These are phyloP conservation scores for Ogataea saltuana DNA, from an alignment of 805 yeast species.

Conservation along the genomic window DNA sequence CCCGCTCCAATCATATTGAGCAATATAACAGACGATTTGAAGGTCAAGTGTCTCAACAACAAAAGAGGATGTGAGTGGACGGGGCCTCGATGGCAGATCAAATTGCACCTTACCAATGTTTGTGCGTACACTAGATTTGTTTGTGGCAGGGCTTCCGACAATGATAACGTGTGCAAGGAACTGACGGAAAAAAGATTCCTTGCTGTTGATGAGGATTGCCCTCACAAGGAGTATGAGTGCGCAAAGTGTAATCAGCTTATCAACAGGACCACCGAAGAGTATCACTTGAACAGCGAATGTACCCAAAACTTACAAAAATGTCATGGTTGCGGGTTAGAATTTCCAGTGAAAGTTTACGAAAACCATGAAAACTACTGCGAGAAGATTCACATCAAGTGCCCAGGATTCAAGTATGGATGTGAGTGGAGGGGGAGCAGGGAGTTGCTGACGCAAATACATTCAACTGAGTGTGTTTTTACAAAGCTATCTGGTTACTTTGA, in stretches of 20 bases:
- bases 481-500: conserved; percentile 32
- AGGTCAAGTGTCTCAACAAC: conserved; percentile 53
- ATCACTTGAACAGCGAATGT: conserved; percentile 44
- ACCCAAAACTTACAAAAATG: conserved; percentile 39
- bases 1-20: conserved; percentile 60
- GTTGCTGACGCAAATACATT: conserved; percentile 31
- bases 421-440: conserved; percentile 43
- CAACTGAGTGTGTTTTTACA: conserved; percentile 31
- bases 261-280: conserved; percentile 31
- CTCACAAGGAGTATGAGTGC: conserved; percentile 42
- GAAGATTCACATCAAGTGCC: conserved; percentile 44
- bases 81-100: conserved; percentile 60
- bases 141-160: conserved; percentile 32
- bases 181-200: conserved; percentile 25
- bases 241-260: conserved; percentile 37
- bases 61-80: conserved; percentile 56
- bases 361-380: conserved; percentile 46
- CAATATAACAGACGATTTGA: conserved; percentile 62
- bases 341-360: conserved; percentile 39
- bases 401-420: conserved; percentile 51
- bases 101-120: conserved; percentile 45
- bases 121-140: conserved; percentile 41
- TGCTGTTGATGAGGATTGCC: conserved; percentile 33
- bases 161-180: conserved; percentile 21
- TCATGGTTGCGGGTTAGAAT: conserved; percentile 44